A percentile compares a stretch with the other conserved stretches of the same genome.
Conservation (phyloP, 2,329 filamentous ascomycete genomes). For the Zasmidium angulare region DNA sequence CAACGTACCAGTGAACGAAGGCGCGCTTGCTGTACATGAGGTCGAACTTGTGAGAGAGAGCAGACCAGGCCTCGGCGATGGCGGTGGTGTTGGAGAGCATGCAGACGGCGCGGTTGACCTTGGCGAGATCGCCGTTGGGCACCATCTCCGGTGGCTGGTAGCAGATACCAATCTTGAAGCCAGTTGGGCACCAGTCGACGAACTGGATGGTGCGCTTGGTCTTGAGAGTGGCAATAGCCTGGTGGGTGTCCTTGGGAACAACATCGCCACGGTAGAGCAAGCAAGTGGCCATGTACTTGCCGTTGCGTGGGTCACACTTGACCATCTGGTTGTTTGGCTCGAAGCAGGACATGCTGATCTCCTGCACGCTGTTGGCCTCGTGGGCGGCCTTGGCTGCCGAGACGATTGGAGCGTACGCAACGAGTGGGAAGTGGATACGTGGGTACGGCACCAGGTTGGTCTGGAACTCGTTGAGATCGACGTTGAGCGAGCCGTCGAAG, state of each 20-base stretch:
- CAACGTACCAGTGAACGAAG: slow-evolving; percentile 99
- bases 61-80: slow-evolving; percentile 97
- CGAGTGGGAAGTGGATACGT: slow-evolving; percentile 98
- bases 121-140: slow-evolving; percentile 93
- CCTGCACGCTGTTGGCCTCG: slow-evolving; percentile 96
- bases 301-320: slow-evolving; percentile 96
- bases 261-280: slow-evolving; percentile 98
- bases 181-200: slow-evolving; percentile 99
- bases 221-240: slow-evolving; percentile 92
- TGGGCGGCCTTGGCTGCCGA: slow-evolving; percentile 94
- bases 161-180: slow-evolving; percentile 99
- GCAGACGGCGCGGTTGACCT: slow-evolving; percentile 97
- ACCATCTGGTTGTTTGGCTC: slow-evolving; percentile 99
- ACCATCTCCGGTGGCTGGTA: slow-evolving; percentile 97
- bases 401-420: slow-evolving; percentile 92
- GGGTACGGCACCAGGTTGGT: slow-evolving; percentile 99
- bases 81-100: slow-evolving; percentile 99
- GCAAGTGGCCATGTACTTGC: slow-evolving; percentile 99
- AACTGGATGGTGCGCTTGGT: slow-evolving; percentile 99
- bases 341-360: slow-evolving; percentile 99
- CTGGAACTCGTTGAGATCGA: slow-evolving; percentile 99
- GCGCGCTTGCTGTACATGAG: slow-evolving; percentile 99
- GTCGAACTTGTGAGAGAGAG: slow-evolving; percentile 96
- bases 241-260: slow-evolving; percentile 92
- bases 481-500: slow-evolving; percentile 98